Percentiles rank a stretch among this genome's conserved stretches.
These are phyloP conservation scores for Kazachstania martiniae DNA, from an alignment of 805 yeast genomes.

Conservation along the genomic window DNA sequence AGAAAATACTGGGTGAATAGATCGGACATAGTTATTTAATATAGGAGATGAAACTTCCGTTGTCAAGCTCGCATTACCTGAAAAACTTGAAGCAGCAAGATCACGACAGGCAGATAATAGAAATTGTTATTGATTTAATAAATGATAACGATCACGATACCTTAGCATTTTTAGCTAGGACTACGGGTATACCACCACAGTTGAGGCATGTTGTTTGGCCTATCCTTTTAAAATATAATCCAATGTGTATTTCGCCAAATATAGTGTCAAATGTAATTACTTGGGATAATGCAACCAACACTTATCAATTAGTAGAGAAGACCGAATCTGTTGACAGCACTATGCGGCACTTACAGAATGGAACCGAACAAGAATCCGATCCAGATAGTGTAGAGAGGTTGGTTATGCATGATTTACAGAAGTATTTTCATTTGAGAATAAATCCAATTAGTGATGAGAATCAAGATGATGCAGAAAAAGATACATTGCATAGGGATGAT, in stretches of 20 bases:
- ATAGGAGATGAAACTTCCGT: constrained; percentile 10
- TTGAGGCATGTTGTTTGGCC: constrained; percentile 81
- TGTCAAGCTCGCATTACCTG: constrained; percentile 17
- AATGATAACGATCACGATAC: constrained; percentile 57
- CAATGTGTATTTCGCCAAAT: constrained; percentile 70
- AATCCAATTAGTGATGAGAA: background rate
- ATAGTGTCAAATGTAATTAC: constrained; percentile 43
- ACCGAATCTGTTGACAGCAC: constrained; percentile 1
- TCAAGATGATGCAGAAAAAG: background rate
- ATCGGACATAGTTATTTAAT: too few species aligned
- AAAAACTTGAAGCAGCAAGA: constrained; percentile 21
- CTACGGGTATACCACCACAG: constrained; percentile 75
- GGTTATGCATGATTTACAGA: constrained; percentile 46
- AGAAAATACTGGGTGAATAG: too few species aligned
- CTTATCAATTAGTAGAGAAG: constrained; percentile 3
- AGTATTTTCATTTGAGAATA: constrained; percentile 35
- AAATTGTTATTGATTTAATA: constrained; percentile 45
- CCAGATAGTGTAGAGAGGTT: constrained; percentile 20
- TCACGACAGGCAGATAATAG: constrained; percentile 26
- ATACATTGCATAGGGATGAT: constrained; percentile 4
- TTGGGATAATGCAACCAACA: constrained; percentile 17
- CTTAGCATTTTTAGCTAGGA: constrained; percentile 70
- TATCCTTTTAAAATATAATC: constrained; percentile 65
- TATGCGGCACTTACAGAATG: too few species aligned
- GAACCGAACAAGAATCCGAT: background rate